Conservation (phyloP, 2,329 filamentous ascomycete genomes). For the Hawksworthiomyces lignivorus region DNA sequence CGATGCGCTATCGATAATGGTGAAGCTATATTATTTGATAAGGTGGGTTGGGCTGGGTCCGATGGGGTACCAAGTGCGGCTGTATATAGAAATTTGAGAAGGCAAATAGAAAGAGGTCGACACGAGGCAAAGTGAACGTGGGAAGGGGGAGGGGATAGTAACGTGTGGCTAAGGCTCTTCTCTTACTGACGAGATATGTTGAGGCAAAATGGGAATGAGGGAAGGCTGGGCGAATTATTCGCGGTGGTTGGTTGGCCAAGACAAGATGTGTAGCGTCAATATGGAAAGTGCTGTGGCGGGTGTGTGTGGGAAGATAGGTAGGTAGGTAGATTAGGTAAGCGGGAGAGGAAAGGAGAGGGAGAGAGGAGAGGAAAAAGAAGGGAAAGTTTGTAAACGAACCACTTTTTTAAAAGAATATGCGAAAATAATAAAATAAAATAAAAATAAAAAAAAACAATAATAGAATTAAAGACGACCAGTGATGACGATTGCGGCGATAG, state of each 20-base stretch:
- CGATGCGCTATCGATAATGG: background rate
- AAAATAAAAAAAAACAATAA: background rate
- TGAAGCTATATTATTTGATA: no score
- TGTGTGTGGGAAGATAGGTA: no score
- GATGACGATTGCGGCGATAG: no score
- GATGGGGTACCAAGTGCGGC: no score
- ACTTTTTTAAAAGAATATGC: no score
- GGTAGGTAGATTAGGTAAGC: no score
- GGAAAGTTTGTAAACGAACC: no score
- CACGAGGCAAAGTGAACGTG: no score
- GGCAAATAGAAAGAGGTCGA: background rate
- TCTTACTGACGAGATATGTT: background rate
- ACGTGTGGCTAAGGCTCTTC: background rate
- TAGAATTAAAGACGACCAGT: background rate
- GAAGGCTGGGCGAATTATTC: slow-evolving; percentile 11
- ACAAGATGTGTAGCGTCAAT: background rate
- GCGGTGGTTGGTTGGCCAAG: slow-evolving; percentile 7
- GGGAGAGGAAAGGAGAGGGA: no score
- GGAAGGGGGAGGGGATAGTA: background rate
- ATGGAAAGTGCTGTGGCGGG: slow-evolving; percentile 2
- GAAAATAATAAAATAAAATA: no score
- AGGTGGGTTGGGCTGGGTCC: no score
- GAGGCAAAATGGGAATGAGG: background rate
- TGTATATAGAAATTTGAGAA: background rate
- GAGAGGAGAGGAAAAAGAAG: no score